These are phyloP conservation scores for Pleoardoris graminearum DNA, from an alignment of 2,329 filamentous ascomycete species.

Conservation along the genomic window DNA sequence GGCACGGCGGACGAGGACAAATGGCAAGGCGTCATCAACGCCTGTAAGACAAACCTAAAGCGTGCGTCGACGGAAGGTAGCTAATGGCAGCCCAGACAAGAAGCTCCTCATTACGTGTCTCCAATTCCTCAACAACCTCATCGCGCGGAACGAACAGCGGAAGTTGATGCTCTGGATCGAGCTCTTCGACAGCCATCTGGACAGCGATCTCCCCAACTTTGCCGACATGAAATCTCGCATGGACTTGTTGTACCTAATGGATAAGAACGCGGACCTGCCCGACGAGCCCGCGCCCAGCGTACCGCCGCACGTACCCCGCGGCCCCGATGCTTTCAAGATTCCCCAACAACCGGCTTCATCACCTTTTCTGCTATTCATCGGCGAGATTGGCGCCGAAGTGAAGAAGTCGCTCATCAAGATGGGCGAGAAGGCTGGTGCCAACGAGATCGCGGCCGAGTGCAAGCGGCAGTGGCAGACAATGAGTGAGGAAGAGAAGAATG, in stretches of 20 bases:
- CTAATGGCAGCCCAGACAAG: conserved; percentile 51
- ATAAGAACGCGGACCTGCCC: conserved; percentile 19
- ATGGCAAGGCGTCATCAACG: conserved; percentile 67
- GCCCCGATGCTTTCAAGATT: conserved; percentile 38
- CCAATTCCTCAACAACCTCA: conserved; percentile 69
- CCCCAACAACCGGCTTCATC: conserved; percentile 46
- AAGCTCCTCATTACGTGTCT: conserved; percentile 66
- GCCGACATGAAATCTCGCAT: conserved; percentile 44
- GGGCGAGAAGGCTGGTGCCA: conserved; percentile 44
- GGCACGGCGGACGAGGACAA: conserved; percentile 65
- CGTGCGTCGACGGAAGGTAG: background rate
- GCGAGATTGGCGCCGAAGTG: conserved; percentile 45
- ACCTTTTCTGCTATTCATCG: conserved; percentile 47
- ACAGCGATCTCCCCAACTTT: conserved; percentile 44
- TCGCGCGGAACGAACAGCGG: conserved; percentile 66
- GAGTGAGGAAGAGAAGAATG: conserved; percentile 45
- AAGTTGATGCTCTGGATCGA: conserved; percentile 69
- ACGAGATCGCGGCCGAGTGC: conserved; percentile 49
- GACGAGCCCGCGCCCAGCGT: conserved; percentile 17
- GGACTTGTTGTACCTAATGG: conserved; percentile 33
- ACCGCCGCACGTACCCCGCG: conserved; percentile 23
- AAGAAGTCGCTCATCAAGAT: conserved; percentile 43
- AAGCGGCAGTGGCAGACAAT: conserved; percentile 45
- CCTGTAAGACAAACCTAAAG: conserved; percentile 43
- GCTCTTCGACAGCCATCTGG: conserved; percentile 62